Percentiles rank a stretch among this genome's conserved stretches.
phyloP scores from a whole-genome alignment of 139 green algal genomes.

The Closterium sp. region DNA sequence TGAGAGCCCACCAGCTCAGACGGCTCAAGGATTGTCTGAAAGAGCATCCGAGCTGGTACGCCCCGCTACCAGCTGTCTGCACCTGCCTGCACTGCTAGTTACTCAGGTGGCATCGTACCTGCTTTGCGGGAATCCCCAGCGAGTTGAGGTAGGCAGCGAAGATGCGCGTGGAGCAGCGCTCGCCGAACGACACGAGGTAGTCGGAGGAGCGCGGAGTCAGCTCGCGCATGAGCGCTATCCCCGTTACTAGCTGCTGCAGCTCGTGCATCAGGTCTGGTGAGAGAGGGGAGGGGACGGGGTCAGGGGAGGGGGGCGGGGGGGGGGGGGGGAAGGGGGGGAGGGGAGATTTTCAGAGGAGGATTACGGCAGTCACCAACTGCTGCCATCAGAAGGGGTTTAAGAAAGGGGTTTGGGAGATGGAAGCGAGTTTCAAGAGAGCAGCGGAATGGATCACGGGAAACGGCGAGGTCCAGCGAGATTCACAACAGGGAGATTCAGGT shows the following conservation, averaged over 20 bases:
- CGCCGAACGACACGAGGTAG: constrained; percentile 94
- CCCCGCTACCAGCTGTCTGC: too few species aligned
- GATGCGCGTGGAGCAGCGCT: constrained; percentile 92
- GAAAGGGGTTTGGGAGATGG: too few species aligned
- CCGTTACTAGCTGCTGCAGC: constrained; percentile 55
- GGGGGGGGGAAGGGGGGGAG: not conserved
- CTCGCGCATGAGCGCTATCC: constrained; percentile 72
- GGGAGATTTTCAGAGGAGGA: not conserved
- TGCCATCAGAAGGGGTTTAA: too few species aligned
- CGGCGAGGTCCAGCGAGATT: too few species aligned
- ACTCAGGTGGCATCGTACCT: not conserved
- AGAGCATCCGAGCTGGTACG: too few species aligned
- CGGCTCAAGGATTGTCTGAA: too few species aligned
- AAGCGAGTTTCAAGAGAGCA: too few species aligned
- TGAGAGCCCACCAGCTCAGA: too few species aligned
- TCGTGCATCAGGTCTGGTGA: constrained; percentile 55
- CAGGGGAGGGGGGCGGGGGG: not conserved
- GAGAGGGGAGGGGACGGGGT: not conserved
- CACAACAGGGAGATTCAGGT: too few species aligned
- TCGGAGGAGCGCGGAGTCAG: constrained; percentile 84
- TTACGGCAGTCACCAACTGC: too few species aligned
- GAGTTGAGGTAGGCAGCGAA: constrained; percentile 80
- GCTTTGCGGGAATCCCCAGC: constrained; percentile 20
- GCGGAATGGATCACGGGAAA: too few species aligned
- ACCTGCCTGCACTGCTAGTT: too few species aligned